A percentile compares a stretch with the other conserved stretches of the same genome.
phyloP scores from a whole-genome alignment of 306 rosid genomes.

The Cucurbita maxima region DNA sequence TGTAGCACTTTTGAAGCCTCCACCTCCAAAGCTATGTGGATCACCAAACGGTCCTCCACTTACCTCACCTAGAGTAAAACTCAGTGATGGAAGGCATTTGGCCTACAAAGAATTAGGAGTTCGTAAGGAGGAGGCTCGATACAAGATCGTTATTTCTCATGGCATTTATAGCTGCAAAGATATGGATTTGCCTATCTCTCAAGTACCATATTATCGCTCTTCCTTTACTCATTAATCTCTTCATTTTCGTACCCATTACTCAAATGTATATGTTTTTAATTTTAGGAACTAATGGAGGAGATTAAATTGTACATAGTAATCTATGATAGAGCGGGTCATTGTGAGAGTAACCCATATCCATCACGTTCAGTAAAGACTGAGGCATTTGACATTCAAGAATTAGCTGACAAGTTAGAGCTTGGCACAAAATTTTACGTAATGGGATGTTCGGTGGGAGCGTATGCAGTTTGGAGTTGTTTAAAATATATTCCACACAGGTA shows the following conservation, averaged over 20 bases:
- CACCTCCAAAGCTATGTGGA: conserved; percentile 50
- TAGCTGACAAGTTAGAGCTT: conserved; percentile 53
- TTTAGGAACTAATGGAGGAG: conserved; percentile 49
- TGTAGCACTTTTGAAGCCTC: conserved; percentile 30
- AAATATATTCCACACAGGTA: conserved; percentile 74
- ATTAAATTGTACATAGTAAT: conserved; percentile 37
- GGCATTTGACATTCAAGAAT: conserved; percentile 75
- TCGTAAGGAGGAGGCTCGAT: conserved; percentile 42
- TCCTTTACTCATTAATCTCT: not conserved
- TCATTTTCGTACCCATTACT: not conserved
- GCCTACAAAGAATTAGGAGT: conserved; percentile 66
- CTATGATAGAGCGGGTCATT: conserved; percentile 76
- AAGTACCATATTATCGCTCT: conserved; percentile 20
- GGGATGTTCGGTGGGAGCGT: conserved; percentile 63
- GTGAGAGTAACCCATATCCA: conserved; percentile 80
- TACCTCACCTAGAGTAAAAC: conserved; percentile 48
- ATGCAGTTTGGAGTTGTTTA: conserved; percentile 57
- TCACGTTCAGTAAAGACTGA: conserved; percentile 66
- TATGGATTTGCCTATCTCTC: conserved; percentile 22
- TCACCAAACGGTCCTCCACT: conserved; percentile 44
- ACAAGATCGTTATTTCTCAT: conserved; percentile 54
- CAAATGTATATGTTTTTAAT: not conserved
- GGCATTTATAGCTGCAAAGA: conserved; percentile 50
- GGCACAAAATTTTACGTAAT: conserved; percentile 49
- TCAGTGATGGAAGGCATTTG: conserved; percentile 63